Evolutionary conservation across 228 moss, liverwort and hornwort genomes (phyloP), one percentile per base, ranked within the genome.

Genomic region (Sphagnum fallax): DNA sequence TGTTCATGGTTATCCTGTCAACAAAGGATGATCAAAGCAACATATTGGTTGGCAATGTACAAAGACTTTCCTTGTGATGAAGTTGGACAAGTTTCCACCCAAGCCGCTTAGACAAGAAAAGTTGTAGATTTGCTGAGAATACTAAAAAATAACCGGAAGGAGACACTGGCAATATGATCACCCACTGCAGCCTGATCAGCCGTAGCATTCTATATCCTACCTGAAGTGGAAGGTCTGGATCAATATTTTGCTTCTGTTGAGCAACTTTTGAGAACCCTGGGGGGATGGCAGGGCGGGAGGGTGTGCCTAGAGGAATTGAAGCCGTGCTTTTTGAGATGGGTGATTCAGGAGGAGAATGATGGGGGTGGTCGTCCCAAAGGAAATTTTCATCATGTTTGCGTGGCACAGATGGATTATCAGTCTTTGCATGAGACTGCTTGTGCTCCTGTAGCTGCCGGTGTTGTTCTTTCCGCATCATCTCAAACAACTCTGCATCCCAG

Each of bases 251-350:
- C 78, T 82, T 82, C 61, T 78, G 87, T 74, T 84, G 92, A 65
- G 83, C 71, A 78, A 86, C 77, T 85, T 92, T 98, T 71, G 87
- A 90, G 88, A 98, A 98, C 74, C 98, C 98, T 75, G 98, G 98
- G 73, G 98, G 98, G 71, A 98, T 89, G 63, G 92, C 94, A 83
- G 92, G 98, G 62, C 98, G 89, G 68, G 98, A 87, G 70, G 86
- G 87, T 50, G 90, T 82, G 63, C 90, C 77, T 32, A 32, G 32
- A 70, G 50, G 80, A 69, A 83, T 78, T 53, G 69, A 72, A 66
- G 78, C 73, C 51, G 53, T 69, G 66, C 80, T 77, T 73, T 80
- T 84, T 74, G 62, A 71, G 48, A 71, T 65, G 52, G 87, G 87
- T 50, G 86, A 87, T 55, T 63, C 76, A 16, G 87, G 87, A 73